Conservation (phyloP, 2,329 filamentous ascomycete genomes). For the Trichoderma citrinoviride region DNA sequence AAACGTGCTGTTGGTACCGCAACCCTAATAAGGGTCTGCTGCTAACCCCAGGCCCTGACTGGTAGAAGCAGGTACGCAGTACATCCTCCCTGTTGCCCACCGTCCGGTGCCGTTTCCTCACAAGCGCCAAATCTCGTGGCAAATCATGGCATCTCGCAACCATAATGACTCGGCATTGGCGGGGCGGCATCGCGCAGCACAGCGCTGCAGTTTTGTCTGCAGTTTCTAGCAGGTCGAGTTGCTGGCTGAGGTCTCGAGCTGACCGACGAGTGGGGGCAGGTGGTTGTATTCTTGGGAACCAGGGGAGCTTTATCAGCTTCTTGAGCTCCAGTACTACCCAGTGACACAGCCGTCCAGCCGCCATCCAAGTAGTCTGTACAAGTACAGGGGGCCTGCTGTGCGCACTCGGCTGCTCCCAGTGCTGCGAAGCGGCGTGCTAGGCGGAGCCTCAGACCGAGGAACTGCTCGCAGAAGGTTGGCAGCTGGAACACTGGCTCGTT, state of each 20-base stretch:
- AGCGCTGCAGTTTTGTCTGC: slow-evolving; percentile 7
- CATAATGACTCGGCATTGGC: slow-evolving; percentile 23
- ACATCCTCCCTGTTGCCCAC: neutral
- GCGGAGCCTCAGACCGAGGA: neutral
- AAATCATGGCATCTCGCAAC: slow-evolving; percentile 18
- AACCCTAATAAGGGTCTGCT: neutral
- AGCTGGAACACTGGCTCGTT: neutral
- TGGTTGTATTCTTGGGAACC: neutral
- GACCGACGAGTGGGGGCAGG: slow-evolving; percentile 12
- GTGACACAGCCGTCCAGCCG: neutral
- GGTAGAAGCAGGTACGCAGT: slow-evolving; percentile 1
- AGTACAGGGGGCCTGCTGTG: neutral
- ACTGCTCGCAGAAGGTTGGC: neutral
- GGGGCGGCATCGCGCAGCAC: slow-evolving; percentile 12
- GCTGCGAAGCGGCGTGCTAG: neutral
- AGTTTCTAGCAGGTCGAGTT: slow-evolving; percentile 2
- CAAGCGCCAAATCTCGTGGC: slow-evolving; percentile 18
- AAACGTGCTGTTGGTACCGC: neutral
- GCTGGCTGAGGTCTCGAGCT: slow-evolving; percentile 12
- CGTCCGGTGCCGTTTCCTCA: slow-evolving; percentile 2
- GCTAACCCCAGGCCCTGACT: neutral
- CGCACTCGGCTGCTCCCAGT: neutral
- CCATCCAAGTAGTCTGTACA: neutral
- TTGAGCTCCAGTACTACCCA: slow-evolving; percentile 7
- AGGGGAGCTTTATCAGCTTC: slow-evolving; percentile 21